Base-by-base conservation (phyloP, 805 yeast species). In the Pichia kluyveri region DNA sequence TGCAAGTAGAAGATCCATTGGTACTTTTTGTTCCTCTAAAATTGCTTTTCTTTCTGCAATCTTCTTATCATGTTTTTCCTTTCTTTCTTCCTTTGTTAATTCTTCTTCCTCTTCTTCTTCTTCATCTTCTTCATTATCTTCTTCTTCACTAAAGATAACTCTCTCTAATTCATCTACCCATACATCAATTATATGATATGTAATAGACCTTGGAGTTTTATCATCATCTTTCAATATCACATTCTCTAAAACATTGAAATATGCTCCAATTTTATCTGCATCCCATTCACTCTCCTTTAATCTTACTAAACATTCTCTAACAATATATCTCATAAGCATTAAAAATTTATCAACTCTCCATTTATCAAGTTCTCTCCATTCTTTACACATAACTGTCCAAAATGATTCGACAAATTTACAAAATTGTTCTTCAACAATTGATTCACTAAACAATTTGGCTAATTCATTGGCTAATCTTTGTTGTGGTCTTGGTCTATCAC, bases 401-500 rank as follows among this genome's bases (percentile, higher is more conserved):
- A 88, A 93, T 0, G 95, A 84, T 44, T 76, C 71, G 40, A 79
- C 70, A 61, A 89, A 88, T 8, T 59, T 58, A 47, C 69, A 54
- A 61, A 77, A 72, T 63, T 71, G 71, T 6, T 61, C 62, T 5
- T 55, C 54, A 1, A 78, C 70, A 15, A 77, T 67, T 23, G 67
- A 66, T 17, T 69, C 67, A 17, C 76, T 69, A 51, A 70, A 79
- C 27, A 68, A 73, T 64, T 11, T 55, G 43, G 91, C 95, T 52
- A 93, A 69, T 40, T 77, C 80, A 43, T 73, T 76, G 2, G 96
- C 95, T 38, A 93, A 69, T 50, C 82, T 69, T 65, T 89, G 96
- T 66, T 93, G 99, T 26, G 96, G 93, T 57, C 84, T 74, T 28
- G 96, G 96, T 60, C 90, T 79, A 65, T 93, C 99, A 61, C 95